Evolutionary conservation across 352 stramenopile species (phyloP), one percentile per base, ranked within the genome.

Genomic region (Sclerospora graminicola): DNA sequence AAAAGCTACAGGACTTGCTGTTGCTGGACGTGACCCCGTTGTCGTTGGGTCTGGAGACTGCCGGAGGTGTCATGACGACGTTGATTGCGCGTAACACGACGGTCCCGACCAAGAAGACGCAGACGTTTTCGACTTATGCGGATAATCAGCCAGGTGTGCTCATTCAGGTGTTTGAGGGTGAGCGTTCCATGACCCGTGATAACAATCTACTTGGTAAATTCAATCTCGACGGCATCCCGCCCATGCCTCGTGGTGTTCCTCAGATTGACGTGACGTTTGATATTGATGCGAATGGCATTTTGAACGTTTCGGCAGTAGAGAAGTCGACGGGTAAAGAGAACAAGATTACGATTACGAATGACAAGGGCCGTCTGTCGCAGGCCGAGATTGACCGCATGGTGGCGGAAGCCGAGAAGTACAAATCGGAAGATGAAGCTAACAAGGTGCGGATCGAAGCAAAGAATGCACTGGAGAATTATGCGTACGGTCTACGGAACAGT

Each of bases 361-460:
- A 99, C 59, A 98, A 98, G 77, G 95, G 95, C 45, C 88, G 95
- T 58, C 74, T 99, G 11, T 96, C 78, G 31, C 78, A 98, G 54
- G 94, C 97, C 30, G 95, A 99, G 45, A 99, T 99, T 58, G 89
- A 98, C 61, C 82, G 94, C 46, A 99, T 99, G 95, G 92, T 98
- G 8, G 48, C 71, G 15, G 95, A 99, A 62, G 95, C 95, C 15
- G 95, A 98, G 65, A 82, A 97, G 69, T 98, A 95, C 72, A 97
- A 96, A 46, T 94, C 98, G 41, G 84, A 98, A 57, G 95, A 99
- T 54, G 94, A 97, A 61, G 78, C 84, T 19, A 88, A 97, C 47
- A 98, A 97, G 77, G 66, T 95, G n/a, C 78, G 89, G 47, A 96
- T 99, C 39, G 94, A 98, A 57, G 77, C 89, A 8, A 90, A 93